Evolutionary conservation across 2,329 filamentous ascomycete genomes (phyloP).

Genomic region (Colletotrichum trifolii): DNA sequence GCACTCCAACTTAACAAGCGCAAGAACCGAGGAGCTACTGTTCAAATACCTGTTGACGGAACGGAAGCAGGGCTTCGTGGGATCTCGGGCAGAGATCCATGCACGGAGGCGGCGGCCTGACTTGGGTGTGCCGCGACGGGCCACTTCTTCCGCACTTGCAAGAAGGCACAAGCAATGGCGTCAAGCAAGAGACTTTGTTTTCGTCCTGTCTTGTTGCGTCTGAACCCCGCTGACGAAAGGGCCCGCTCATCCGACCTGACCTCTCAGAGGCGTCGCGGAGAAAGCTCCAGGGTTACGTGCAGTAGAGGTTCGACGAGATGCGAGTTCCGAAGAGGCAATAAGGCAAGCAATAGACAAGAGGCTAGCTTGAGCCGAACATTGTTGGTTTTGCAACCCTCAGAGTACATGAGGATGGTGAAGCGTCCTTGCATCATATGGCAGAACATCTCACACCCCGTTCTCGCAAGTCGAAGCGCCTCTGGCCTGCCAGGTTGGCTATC

Average conservation of each 20-base stretch:
- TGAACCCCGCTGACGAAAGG: not conserved
- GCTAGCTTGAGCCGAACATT: constrained; percentile 4
- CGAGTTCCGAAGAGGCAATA: constrained; percentile 12
- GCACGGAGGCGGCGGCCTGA: constrained; percentile 4
- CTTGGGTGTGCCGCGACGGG: constrained; percentile 7
- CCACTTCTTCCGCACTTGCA: not conserved
- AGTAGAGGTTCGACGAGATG: not conserved
- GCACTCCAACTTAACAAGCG: not conserved
- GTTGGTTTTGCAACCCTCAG: constrained; percentile 16
- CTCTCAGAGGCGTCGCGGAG: not conserved
- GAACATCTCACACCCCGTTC: too few species aligned
- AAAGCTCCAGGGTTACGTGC: not conserved
- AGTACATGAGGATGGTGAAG: constrained; percentile 18
- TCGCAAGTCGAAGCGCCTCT: too few species aligned
- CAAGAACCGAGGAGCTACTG: not conserved
- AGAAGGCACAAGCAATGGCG: constrained; percentile 4
- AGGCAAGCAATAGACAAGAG: constrained; percentile 16
- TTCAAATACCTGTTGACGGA: not conserved
- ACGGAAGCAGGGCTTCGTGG: constrained; percentile 12
- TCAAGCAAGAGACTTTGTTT: not conserved
- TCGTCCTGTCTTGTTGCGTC: not conserved
- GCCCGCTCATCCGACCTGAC: not conserved
- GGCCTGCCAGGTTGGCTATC: too few species aligned
- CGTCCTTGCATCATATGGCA: constrained; percentile 1
- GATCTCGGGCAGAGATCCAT: constrained; percentile 28